These are phyloP conservation scores for Spinellus fusiger DNA, from an alignment of 192 early-diverging fungal species.

Conservation along the genomic window DNA sequence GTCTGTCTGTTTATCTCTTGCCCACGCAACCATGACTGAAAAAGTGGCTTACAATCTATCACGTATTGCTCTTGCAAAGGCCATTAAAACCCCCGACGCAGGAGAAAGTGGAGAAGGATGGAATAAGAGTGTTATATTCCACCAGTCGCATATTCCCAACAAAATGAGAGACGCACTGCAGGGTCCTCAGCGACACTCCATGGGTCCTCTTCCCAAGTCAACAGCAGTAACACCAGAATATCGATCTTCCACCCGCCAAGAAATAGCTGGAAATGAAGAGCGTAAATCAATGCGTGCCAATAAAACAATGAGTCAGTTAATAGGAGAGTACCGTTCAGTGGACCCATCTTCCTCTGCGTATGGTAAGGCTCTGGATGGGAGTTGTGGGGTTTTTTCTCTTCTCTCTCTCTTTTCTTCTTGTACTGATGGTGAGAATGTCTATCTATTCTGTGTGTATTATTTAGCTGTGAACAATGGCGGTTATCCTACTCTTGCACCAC, in stretches of 20 bases:
- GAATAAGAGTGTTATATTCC: slow-evolving; percentile 30
- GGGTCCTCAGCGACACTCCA: slow-evolving; percentile 9
- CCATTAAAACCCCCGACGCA: slow-evolving; percentile 31
- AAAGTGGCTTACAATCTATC: slow-evolving; percentile 31
- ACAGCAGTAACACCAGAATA: not conserved
- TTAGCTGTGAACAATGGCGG: no score
- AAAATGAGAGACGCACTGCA: slow-evolving; percentile 9
- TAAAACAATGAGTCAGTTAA: no score
- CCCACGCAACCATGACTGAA: slow-evolving; percentile 17
- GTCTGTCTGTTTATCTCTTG: not conserved
- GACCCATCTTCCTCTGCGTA: no score
- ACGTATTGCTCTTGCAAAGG: slow-evolving; percentile 28
- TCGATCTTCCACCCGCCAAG: not conserved
- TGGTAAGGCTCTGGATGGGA: no score
- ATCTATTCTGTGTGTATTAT: no score
- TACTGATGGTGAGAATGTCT: no score
- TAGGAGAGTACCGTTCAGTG: not conserved
- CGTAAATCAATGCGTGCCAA: no score
- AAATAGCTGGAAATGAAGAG: no score
- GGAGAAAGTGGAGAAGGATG: slow-evolving; percentile 29
- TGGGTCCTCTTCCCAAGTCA: no score
- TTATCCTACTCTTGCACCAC: not conserved
- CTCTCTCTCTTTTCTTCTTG: no score
- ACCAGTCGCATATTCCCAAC: slow-evolving; percentile 19
- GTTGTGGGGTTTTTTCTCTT: no score